Evolutionary conservation across 306 rosid genomes (phyloP).

Genomic region (Cicer judaicum): DNA sequence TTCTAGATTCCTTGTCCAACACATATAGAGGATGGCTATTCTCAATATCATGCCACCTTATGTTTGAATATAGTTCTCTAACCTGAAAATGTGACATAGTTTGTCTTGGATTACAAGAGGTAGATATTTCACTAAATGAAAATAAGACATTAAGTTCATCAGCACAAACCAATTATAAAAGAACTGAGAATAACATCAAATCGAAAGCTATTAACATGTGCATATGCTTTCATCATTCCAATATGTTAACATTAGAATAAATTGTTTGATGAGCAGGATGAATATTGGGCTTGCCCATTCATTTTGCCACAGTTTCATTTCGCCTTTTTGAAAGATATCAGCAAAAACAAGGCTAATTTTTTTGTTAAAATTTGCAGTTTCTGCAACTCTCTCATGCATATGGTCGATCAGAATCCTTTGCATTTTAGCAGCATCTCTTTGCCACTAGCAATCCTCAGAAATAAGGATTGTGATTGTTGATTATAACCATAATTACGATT

Average conservation of each 20-base stretch:
- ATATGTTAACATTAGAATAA: not conserved
- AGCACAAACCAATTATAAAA: slow-evolving; percentile 31
- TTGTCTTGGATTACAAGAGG: slow-evolving; percentile 33
- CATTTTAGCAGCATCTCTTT: too few relatives aligned
- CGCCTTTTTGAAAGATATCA: too few relatives aligned
- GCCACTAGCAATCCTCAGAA: too few relatives aligned
- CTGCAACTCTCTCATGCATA: too few relatives aligned
- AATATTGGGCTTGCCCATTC: too few relatives aligned
- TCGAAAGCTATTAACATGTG: slow-evolving; percentile 30
- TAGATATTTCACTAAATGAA: slow-evolving; percentile 36
- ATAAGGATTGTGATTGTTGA: too few relatives aligned
- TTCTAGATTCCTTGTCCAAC: slow-evolving; percentile 81
- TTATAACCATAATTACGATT: too few relatives aligned
- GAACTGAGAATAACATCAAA: slow-evolving; percentile 17
- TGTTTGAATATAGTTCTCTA: slow-evolving; percentile 86
- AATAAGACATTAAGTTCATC: slow-evolving; percentile 31
- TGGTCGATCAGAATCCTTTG: too few relatives aligned
- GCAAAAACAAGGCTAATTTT: too few relatives aligned
- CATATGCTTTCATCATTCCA: slow-evolving; percentile 8
- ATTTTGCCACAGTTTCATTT: too few relatives aligned
- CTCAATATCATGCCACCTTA: slow-evolving; percentile 90
- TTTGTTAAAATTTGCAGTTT: too few relatives aligned
- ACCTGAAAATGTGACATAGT: slow-evolving; percentile 61
- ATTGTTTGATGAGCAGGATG: too few relatives aligned
- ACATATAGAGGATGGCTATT: slow-evolving; percentile 70